phyloP scores from a whole-genome alignment of 257 asterid genomes.

The Orobanche coerulescens region DNA sequence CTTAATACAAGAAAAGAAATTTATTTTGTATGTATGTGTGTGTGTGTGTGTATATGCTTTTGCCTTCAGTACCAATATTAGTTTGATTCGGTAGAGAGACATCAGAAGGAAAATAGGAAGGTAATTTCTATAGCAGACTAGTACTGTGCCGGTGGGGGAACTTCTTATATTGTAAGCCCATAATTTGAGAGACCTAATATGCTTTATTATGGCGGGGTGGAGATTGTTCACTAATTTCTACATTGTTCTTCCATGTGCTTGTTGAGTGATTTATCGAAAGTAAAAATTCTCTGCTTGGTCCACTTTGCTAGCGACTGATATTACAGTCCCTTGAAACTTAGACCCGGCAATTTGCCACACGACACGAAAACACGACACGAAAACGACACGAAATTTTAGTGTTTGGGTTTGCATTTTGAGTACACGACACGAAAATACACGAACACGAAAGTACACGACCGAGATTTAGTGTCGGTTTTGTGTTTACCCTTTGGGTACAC shows the following conservation, averaged over 20 bases:
- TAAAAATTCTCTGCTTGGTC: background rate
- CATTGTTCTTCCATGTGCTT: background rate
- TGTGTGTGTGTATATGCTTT: no score
- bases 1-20: background rate
- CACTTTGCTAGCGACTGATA: background rate
- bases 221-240: slow-evolving; percentile 1
- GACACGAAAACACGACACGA: no score
- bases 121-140: no score
- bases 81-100: background rate
- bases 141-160: background rate
- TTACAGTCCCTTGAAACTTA: background rate
- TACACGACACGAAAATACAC: no score
- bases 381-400: no score
- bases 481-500: no score
- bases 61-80: background rate
- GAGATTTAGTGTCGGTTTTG: no score
- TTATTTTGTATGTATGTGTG: no score
- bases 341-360: no score
- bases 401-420: no score
- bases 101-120: background rate
- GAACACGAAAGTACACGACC: no score
- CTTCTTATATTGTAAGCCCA: background rate
- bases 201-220: background rate
- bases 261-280: background rate
- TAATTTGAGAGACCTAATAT: background rate